Evolutionary conservation across 2,329 filamentous ascomycete species (phyloP).

Genomic region (Elsinoe perseae): DNA sequence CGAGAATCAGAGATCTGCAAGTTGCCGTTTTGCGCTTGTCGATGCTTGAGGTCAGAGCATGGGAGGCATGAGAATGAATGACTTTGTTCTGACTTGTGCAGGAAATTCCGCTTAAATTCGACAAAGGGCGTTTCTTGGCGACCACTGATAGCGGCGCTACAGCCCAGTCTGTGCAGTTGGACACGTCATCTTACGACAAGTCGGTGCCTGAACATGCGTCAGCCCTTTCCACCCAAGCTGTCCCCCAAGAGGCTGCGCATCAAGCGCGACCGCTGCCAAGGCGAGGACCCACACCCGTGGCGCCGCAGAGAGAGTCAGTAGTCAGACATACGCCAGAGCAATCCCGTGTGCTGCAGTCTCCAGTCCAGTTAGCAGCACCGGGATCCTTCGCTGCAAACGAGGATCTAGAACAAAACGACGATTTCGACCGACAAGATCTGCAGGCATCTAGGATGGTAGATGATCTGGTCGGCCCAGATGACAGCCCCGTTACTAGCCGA

Average conservation of each 20-base stretch:
- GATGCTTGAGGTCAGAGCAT: constrained; percentile 16
- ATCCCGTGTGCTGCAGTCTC: background rate
- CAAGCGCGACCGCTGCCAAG: background rate
- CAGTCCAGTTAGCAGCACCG: background rate
- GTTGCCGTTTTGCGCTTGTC: constrained; percentile 53
- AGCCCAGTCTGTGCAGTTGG: too few relatives aligned
- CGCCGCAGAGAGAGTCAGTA: background rate
- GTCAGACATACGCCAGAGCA: background rate
- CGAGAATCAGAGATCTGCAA: constrained; percentile 44
- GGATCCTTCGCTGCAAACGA: background rate
- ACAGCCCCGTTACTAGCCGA: constrained; percentile 31
- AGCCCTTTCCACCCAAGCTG: too few relatives aligned
- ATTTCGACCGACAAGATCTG: constrained; percentile 29
- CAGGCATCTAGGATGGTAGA: constrained; percentile 53
- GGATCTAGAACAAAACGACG: background rate
- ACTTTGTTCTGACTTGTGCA: constrained; percentile 21
- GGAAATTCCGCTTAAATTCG: constrained; percentile 17
- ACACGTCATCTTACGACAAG: too few relatives aligned
- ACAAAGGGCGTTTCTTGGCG: constrained; percentile 23
- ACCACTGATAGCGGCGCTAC: too few relatives aligned
- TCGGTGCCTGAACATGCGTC: too few relatives aligned
- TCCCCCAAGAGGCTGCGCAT: background rate
- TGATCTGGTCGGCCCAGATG: constrained; percentile 42
- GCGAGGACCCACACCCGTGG: background rate
- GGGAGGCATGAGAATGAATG: background rate